Conservation (phyloP, 1,139 yeast species). For the Geotrichum candidum region DNA sequence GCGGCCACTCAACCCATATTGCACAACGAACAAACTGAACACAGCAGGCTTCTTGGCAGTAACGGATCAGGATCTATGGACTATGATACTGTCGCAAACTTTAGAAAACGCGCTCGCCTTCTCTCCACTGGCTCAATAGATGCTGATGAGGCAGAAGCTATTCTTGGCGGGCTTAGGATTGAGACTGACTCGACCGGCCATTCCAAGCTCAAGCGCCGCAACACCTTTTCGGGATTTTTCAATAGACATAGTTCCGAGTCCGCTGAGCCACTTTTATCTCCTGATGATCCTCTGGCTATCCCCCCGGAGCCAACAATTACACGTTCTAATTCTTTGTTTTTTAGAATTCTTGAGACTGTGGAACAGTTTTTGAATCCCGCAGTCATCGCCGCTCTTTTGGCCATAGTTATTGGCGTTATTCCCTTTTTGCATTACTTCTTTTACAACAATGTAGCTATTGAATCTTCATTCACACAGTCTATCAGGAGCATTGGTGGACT, state of each 20-base stretch:
- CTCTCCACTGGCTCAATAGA: slow-evolving; percentile 13
- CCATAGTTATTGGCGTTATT: slow-evolving; percentile 21
- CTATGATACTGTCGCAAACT: not conserved
- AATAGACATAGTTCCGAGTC: not conserved
- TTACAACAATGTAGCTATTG: slow-evolving; percentile 18
- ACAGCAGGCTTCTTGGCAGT: slow-evolving; percentile 3
- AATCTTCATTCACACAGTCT: slow-evolving; percentile 22
- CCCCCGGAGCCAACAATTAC: not conserved
- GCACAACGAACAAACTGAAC: not conserved
- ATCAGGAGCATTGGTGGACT: slow-evolving; percentile 22
- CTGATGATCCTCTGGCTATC: not conserved
- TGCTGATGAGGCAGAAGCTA: slow-evolving; percentile 13
- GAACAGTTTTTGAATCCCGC: slow-evolving; percentile 22
- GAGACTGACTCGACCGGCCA: not conserved
- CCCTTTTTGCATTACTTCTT: slow-evolving; percentile 22
- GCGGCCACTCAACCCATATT: too few relatives aligned
- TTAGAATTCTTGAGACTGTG: slow-evolving; percentile 1
- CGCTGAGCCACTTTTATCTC: not conserved
- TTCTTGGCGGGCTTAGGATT: slow-evolving; percentile 2
- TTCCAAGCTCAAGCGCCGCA: not conserved
- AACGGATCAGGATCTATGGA: not conserved
- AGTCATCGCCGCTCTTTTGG: slow-evolving; percentile 21
- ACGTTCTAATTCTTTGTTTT: not conserved
- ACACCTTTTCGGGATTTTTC: not conserved
- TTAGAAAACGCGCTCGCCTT: slow-evolving; percentile 7